phyloP scores from a whole-genome alignment of 495 filamentous ascomycete species.

The Penicillium silybi region DNA sequence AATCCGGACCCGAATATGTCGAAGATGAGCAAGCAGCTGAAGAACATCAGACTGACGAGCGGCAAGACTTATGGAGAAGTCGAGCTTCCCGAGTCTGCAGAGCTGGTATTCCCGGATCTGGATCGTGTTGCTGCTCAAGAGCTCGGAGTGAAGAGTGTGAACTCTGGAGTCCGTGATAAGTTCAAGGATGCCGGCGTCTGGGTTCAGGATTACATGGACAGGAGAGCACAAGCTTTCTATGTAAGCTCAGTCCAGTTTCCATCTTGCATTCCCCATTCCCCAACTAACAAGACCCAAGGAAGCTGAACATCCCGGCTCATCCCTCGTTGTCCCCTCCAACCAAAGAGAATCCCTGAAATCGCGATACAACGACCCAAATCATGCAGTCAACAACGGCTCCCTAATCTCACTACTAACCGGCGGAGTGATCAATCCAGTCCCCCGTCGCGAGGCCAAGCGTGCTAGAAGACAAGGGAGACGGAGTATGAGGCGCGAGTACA shows the following conservation, averaged over 20 bases:
- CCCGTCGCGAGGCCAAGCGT: not conserved
- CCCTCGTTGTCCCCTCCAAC: not conserved
- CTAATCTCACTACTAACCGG: constrained; percentile 12
- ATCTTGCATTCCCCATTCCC: no score
- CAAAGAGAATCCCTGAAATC: constrained; percentile 3
- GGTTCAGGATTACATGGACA: constrained; percentile 12
- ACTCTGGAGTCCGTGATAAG: constrained; percentile 1
- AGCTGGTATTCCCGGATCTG: constrained; percentile 12
- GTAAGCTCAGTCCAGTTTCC: not conserved
- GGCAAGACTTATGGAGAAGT: constrained; percentile 6
- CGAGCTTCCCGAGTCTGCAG: constrained; percentile 10
- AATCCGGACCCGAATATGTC: constrained; percentile 8
- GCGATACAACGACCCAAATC: constrained; percentile 16
- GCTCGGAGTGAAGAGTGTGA: not conserved
- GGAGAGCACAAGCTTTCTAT: constrained; percentile 4
- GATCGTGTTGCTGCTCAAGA: constrained; percentile 3
- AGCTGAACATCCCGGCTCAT: constrained; percentile 3
- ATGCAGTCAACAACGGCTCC: constrained; percentile 13
- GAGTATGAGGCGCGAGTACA: not conserved
- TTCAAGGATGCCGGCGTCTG: constrained; percentile 6
- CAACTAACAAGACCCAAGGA: constrained; percentile 1
- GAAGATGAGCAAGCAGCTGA: constrained; percentile 1
- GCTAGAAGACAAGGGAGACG: not conserved
- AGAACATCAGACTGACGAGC: constrained; percentile 5
- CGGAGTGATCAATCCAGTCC: constrained; percentile 2